A percentile compares a stretch with the other conserved stretches of the same genome.
These are phyloP conservation scores for Mycena floridula DNA, from an alignment of 768 basidiomycete genomes.

Conservation along the genomic window DNA sequence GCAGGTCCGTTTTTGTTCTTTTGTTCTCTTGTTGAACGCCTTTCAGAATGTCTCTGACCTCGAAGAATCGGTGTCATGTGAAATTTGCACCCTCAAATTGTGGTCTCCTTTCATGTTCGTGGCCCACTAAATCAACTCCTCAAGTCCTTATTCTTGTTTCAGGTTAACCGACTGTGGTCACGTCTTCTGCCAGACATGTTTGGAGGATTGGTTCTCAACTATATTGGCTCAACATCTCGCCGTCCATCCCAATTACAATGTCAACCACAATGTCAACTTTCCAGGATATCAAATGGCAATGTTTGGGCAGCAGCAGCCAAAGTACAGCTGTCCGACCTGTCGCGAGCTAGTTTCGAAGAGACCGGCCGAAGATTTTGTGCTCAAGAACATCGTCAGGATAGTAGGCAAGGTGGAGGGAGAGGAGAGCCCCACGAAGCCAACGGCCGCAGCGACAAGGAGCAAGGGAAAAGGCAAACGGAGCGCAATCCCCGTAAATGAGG, in stretches of 20 bases:
- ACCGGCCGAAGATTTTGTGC: constrained; percentile 33
- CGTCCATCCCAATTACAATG: constrained; percentile 22
- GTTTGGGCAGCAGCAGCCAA: constrained; percentile 15
- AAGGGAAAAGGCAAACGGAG: not conserved
- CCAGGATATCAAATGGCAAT: not conserved
- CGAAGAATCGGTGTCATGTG: constrained; percentile 33
- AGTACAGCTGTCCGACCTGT: constrained; percentile 40
- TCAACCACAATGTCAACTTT: constrained; percentile 2
- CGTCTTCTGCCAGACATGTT: constrained; percentile 36
- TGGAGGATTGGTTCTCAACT: constrained; percentile 38
- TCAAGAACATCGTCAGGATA: constrained; percentile 31
- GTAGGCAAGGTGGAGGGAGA: constrained; percentile 28
- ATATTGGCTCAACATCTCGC: constrained; percentile 25
- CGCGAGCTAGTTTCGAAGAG: constrained; percentile 22
- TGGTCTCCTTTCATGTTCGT: constrained; percentile 40
- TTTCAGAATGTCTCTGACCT: constrained; percentile 17
- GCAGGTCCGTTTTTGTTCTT: not conserved
- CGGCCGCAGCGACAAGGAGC: not conserved
- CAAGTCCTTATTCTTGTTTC: constrained; percentile 1
- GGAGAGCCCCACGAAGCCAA: constrained; percentile 10
- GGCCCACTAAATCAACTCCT: not conserved
- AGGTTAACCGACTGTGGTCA: constrained; percentile 42
- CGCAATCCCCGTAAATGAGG: not conserved
- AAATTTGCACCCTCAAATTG: constrained; percentile 37
- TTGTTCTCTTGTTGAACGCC: not conserved